These are phyloP conservation scores for Jackrogersella multiformis DNA, from an alignment of 495 filamentous ascomycete species.

Conservation along the genomic window DNA sequence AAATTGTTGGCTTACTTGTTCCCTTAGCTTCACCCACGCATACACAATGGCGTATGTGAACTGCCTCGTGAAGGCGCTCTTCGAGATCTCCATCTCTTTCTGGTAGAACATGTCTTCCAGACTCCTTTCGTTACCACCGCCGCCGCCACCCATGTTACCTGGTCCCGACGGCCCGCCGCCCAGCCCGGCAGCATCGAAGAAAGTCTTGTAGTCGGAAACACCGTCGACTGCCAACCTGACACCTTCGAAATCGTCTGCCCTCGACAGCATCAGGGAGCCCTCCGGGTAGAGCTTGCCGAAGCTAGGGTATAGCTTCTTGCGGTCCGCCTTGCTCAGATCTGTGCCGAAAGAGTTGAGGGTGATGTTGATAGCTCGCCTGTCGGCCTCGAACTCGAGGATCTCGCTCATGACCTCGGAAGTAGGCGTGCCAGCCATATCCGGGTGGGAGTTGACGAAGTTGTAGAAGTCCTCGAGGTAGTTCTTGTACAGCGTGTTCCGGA, in stretches of 20 bases:
- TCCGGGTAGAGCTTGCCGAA: conserved; percentile 93
- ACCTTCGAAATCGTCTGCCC: conserved; percentile 93
- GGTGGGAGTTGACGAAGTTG: conserved; percentile 84
- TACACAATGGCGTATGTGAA: conserved; percentile 97
- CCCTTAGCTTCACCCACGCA: conserved; percentile 95
- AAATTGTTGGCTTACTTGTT: conserved; percentile 75
- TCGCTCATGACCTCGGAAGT: conserved; percentile 94
- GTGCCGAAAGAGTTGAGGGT: conserved; percentile 99
- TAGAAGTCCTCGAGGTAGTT: conserved; percentile 99
- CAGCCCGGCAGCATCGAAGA: conserved; percentile 92
- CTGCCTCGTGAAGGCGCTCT: conserved; percentile 92
- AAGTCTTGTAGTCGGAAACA: conserved; percentile 87
- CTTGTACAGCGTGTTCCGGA: conserved; percentile 98
- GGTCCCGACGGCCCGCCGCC: conserved; percentile 75
- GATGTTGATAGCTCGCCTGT: conserved; percentile 97
- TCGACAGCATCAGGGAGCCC: conserved; percentile 92
- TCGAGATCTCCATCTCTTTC: conserved; percentile 98
- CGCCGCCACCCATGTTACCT: conserved; percentile 84
- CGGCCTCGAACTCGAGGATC: conserved; percentile 95
- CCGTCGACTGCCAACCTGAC: conserved; percentile 93
- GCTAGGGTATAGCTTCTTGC: conserved; percentile 94
- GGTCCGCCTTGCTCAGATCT: conserved; percentile 90
- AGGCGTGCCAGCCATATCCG: conserved; percentile 85
- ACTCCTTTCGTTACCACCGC: conserved; percentile 81
- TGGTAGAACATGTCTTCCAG: conserved; percentile 98